A percentile compares a stretch with the other conserved stretches of the same genome.
Evolutionary conservation across 352 stramenopile species (phyloP).

Genomic region (Phytophthora sp.): DNA sequence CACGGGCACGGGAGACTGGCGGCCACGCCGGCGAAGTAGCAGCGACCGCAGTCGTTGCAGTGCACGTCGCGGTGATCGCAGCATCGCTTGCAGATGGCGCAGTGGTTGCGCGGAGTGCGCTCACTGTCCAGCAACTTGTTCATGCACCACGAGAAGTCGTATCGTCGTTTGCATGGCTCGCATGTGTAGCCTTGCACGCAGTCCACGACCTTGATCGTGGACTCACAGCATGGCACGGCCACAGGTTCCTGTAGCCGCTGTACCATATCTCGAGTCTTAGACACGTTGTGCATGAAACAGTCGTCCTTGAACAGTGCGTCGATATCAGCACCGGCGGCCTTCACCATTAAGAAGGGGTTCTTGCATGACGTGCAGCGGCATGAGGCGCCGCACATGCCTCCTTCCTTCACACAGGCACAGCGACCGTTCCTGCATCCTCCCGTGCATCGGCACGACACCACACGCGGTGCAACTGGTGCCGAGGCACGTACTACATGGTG

Average conservation of each 20-base stretch:
- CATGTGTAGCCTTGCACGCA: constrained; percentile 81
- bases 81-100: constrained; percentile 86
- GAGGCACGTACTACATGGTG: constrained; percentile 12
- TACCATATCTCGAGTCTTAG: constrained; percentile 87
- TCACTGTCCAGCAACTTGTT: constrained; percentile 82
- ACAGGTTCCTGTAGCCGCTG: constrained; percentile 72
- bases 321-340: constrained; percentile 76
- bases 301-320: constrained; percentile 73
- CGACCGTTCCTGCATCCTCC: constrained; percentile 82
- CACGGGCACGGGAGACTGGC: constrained; percentile 80
- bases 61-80: constrained; percentile 89
- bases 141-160: constrained; percentile 86
- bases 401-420: constrained; percentile 85
- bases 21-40: constrained; percentile 87
- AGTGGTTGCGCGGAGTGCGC: constrained; percentile 82
- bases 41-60: constrained; percentile 81
- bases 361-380: constrained; percentile 89
- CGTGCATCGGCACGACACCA: constrained; percentile 81
- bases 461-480: constrained; percentile 36
- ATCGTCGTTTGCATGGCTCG: constrained; percentile 47
- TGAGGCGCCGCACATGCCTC: constrained; percentile 73
- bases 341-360: constrained; percentile 87
- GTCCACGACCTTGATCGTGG: constrained; percentile 68
- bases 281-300: constrained; percentile 91
- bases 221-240: constrained; percentile 63